Base-by-base conservation (phyloP, 2,329 filamentous ascomycete species). In the Hypoxylon sp. region DNA sequence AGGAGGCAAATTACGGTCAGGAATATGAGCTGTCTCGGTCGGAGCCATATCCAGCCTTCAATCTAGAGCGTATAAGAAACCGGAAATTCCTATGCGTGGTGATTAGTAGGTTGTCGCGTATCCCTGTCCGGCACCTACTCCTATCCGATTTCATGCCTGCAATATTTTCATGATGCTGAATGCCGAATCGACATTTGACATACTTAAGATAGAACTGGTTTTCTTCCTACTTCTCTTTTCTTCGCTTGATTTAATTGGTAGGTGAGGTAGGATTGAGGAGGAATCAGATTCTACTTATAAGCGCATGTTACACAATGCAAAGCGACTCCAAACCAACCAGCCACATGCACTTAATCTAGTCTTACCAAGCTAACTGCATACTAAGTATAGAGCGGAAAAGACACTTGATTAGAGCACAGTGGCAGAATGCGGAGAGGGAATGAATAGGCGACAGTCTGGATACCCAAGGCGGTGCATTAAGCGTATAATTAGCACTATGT, bases 281-380 rank as follows among this genome's bases (percentile, higher is more conserved):
- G 68, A 65, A 60, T 60, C 15, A 58, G 42, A 54, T 63, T 60
- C 59, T 68, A 46, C 47, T 58, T 39, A 60, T 63, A 31, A 53
- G 37, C 62, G 56, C 59, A 57, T 56, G 68, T 68, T 71, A 71
- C 65, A 71, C 65, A 64, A 71, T 64, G 68, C 68, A 61, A 52
- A 63, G 65, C 62, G 39, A 71, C 65, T 63, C 46, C 35, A 62
- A 55, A 27, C 42, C 51, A 68, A 63, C 58, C 52, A 68, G 65
- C 68, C 55, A 70, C 65, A 65, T 51, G 52, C 50, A 42, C 27
- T 24, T 42, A 37, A 60, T 51, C 46, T 32, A 56, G 32, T 57
- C 56, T 59, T 29, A 35, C 39, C 35, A 50, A 51, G 54, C 48
- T 31, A 52, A 52, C 48, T 15, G 37, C 50, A 13, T 44, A 15